phyloP scores from a whole-genome alignment of 108 stramenopile species.

The Licmophora abbreviata region DNA sequence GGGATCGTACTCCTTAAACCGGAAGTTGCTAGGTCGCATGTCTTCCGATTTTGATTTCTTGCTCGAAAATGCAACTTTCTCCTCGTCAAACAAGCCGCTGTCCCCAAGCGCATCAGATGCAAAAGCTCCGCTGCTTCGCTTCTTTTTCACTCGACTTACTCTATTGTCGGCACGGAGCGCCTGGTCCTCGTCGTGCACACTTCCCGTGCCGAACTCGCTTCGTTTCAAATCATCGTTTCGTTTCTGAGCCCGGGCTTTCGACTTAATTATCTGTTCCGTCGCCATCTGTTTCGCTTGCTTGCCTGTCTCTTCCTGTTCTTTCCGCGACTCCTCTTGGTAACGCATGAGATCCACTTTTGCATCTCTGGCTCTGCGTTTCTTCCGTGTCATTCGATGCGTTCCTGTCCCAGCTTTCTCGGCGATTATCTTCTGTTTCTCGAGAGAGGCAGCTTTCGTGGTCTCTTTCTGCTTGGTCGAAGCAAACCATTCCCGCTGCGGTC shows the following conservation, averaged over 20 bases:
- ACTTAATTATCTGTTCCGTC: slow-evolving; percentile 36
- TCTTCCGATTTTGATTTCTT: slow-evolving; percentile 36
- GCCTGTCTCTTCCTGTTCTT: slow-evolving; percentile 31
- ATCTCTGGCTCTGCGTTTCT: slow-evolving; percentile 77
- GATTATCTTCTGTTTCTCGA: slow-evolving; percentile 55
- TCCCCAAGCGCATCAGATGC: slow-evolving; percentile 67
- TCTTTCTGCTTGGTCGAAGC: slow-evolving; percentile 48
- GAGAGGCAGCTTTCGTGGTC: slow-evolving; percentile 47
- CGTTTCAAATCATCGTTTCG: slow-evolving; percentile 24
- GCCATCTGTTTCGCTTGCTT: slow-evolving; percentile 29
- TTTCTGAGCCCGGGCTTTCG: slow-evolving; percentile 43
- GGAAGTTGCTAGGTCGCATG: slow-evolving; percentile 28
- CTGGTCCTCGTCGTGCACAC: slow-evolving; percentile 13
- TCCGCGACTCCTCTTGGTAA: slow-evolving; percentile 29
- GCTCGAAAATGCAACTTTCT: slow-evolving; percentile 47
- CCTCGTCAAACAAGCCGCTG: slow-evolving; percentile 68
- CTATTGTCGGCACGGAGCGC: slow-evolving; percentile 15
- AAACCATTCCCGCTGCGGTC: slow-evolving; percentile 83
- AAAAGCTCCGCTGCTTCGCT: slow-evolving; percentile 34
- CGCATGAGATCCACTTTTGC: slow-evolving; percentile 30
- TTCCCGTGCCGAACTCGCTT: slow-evolving; percentile 5
- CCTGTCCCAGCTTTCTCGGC: slow-evolving; percentile 75
- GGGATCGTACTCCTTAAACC: slow-evolving; percentile 47
- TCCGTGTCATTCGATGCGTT: slow-evolving; percentile 81
- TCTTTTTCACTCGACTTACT: slow-evolving; percentile 21